These are phyloP conservation scores for Schizosaccharomyces versatilis DNA, from an alignment of 1,139 yeast species.

Conservation along the genomic window DNA sequence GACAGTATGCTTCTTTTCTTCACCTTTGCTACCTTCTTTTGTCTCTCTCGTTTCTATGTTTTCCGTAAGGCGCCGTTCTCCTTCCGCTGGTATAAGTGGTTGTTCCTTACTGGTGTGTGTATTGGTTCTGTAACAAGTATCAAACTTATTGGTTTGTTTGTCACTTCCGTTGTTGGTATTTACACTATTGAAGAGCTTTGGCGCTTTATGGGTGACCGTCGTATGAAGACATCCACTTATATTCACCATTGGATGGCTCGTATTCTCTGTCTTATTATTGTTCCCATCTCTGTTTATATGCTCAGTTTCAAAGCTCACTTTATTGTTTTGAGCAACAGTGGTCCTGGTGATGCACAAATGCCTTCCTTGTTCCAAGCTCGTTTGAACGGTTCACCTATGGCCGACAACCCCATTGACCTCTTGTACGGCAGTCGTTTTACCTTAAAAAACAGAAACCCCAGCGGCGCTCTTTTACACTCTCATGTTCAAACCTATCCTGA, in stretches of 20 bases:
- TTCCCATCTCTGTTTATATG: constrained; percentile 55
- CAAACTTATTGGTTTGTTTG: constrained; percentile 87
- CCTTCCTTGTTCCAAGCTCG: constrained; percentile 92
- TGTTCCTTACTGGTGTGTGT: constrained; percentile 49
- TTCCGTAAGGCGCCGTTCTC: constrained; percentile 42
- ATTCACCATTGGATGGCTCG: constrained; percentile 51
- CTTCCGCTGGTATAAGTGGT: constrained; percentile 89
- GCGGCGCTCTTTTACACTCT: constrained; percentile 84
- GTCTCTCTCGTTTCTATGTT: constrained; percentile 60
- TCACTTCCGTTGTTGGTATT: constrained; percentile 65
- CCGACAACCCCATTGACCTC: constrained; percentile 74
- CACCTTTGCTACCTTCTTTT: constrained; percentile 63
- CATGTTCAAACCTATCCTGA: constrained; percentile 85
- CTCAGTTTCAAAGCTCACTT: constrained; percentile 65
- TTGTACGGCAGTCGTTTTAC: constrained; percentile 62
- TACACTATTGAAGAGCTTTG: constrained; percentile 59
- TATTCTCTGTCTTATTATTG: constrained; percentile 38
- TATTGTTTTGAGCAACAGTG: constrained; percentile 47
- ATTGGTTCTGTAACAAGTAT: constrained; percentile 75
- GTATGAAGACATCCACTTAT: constrained; percentile 25
- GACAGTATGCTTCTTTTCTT: constrained; percentile 92
- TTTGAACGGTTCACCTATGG: constrained; percentile 54
- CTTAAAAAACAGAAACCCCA: constrained; percentile 70
- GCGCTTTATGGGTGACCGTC: constrained; percentile 35
- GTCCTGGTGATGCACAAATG: constrained; percentile 95